Percentiles rank a stretch among this genome's conserved stretches.
phyloP scores from a whole-genome alignment of 495 filamentous ascomycete species.

The Daldinia caldariorum region DNA sequence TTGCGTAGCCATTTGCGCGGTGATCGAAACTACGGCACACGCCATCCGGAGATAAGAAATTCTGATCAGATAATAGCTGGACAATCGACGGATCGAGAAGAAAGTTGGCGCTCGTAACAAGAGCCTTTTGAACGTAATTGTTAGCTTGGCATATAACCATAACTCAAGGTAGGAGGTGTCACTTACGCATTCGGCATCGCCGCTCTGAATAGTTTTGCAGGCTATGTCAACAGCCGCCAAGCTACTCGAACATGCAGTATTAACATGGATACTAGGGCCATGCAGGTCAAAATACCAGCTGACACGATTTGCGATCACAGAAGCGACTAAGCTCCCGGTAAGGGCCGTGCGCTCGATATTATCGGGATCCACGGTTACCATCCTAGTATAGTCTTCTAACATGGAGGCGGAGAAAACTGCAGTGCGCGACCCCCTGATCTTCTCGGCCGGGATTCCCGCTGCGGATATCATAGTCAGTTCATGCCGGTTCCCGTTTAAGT shows the following conservation, averaged over 20 bases:
- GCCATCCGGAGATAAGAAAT: conserved; percentile 51
- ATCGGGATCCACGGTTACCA: conserved; percentile 37
- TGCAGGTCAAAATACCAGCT: conserved; percentile 33
- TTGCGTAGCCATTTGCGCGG: conserved; percentile 66
- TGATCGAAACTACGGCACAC: conserved; percentile 66
- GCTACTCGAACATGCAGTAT: conserved; percentile 73
- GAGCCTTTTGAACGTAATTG: conserved; percentile 7
- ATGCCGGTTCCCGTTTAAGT: background rate
- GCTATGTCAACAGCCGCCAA: conserved; percentile 68
- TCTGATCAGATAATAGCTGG: conserved; percentile 36
- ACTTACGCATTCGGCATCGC: conserved; percentile 42
- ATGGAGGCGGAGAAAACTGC: conserved; percentile 37
- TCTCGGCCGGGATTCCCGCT: conserved; percentile 44
- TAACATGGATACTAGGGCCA: conserved; percentile 39
- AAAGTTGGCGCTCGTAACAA: conserved; percentile 20
- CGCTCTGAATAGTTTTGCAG: conserved; percentile 74
- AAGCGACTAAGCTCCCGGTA: conserved; percentile 7
- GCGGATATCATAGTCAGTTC: conserved; percentile 4
- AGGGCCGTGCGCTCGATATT: background rate
- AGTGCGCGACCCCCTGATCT: conserved; percentile 30
- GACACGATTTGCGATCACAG: conserved; percentile 17
- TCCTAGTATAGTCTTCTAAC: conserved; percentile 39
- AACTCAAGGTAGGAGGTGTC: background rate
- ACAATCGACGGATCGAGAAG: conserved; percentile 47
- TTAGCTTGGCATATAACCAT: background rate